Percentiles rank a stretch among this genome's conserved stretches.
Evolutionary conservation across 306 rosid species (phyloP).

Genomic region (Cucurbita maxima): DNA sequence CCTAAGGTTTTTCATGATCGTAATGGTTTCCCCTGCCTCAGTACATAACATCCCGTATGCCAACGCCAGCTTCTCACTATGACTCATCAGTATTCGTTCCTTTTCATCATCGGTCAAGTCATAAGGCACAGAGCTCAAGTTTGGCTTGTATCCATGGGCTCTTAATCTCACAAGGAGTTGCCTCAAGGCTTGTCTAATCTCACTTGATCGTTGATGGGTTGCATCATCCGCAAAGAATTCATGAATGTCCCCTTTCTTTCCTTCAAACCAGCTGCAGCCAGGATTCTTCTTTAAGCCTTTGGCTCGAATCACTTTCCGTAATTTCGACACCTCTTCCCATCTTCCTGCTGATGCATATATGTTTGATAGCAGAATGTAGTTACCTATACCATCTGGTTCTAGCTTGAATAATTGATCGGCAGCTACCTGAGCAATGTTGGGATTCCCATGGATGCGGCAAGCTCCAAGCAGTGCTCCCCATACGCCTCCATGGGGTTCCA

Average conservation of each 20-base stretch:
- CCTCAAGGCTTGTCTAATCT: constrained; percentile 38
- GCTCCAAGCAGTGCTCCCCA: constrained; percentile 98
- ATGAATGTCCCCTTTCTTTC: constrained; percentile 36
- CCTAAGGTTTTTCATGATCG: constrained; percentile 77
- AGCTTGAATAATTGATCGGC: constrained; percentile 53
- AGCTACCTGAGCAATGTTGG: constrained; percentile 53
- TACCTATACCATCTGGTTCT: constrained; percentile 57
- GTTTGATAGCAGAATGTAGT: constrained; percentile 54
- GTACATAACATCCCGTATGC: constrained; percentile 43
- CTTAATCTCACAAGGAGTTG: constrained; percentile 45
- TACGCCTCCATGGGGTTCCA: constrained; percentile 47
- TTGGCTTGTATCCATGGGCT: constrained; percentile 44
- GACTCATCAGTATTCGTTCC: constrained; percentile 36
- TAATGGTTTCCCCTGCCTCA: constrained; percentile 37
- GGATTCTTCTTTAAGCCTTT: constrained; percentile 49
- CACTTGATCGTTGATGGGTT: constrained; percentile 34
- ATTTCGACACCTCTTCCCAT: constrained; percentile 58
- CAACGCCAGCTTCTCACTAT: constrained; percentile 74
- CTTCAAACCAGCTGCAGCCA: constrained; percentile 78
- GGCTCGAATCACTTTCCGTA: constrained; percentile 51
- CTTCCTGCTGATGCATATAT: constrained; percentile 55
- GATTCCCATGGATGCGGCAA: constrained; percentile 45
- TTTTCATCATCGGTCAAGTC: constrained; percentile 40
- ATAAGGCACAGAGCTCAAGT: constrained; percentile 37
- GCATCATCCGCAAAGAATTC: constrained; percentile 52